Evolutionary conservation across 306 rosid species (phyloP), one percentile per base, ranked within the genome.

Genomic region (Gleditsia sinensis): DNA sequence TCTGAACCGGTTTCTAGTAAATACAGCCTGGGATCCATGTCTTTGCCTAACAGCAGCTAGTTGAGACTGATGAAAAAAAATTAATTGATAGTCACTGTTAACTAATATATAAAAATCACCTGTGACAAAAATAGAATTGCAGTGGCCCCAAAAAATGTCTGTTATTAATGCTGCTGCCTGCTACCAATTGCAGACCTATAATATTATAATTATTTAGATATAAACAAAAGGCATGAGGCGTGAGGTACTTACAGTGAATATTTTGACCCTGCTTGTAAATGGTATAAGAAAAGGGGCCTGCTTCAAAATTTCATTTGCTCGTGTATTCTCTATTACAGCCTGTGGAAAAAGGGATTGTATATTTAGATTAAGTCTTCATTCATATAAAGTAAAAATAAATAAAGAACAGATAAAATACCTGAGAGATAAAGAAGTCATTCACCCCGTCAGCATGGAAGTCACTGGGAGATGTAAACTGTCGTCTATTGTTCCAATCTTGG

Each of bases 401-500:
- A 30, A 58, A 71, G 46, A 34, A 19, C 48, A 67, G 42, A 66
- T 75, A 63, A 24, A 79, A 77, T 87, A 94, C 99, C 99, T 94
- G 99, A 27, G 99, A 87, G 87, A 87, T 92, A 82, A 94, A 94
- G 82, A 78, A 94, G 49, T 94, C 99, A 77, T 94, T 94, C 84
- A 92, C 99, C 40, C 96, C 97, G 68, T 92, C 99, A 73, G 97
- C 96, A 83, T 94, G 97, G 75, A 92, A 92, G 76, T 92, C 98
- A 74, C 82, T 82, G 42, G 96, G 95, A 61, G 91, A 82, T 59
- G 95, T 88, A 84, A 94, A 94, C 75, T 94, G 87, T 25, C 90
- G 90, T 78, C 99, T 86, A 67, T 90, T 94, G 86, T 94, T 94
- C 99, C 99, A 94, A 83, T 92, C 97, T 94, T 94, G 99, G 86